phyloP scores from a whole-genome alignment of 2,329 filamentous ascomycete species.

The Xylaria hypoxylon region DNA sequence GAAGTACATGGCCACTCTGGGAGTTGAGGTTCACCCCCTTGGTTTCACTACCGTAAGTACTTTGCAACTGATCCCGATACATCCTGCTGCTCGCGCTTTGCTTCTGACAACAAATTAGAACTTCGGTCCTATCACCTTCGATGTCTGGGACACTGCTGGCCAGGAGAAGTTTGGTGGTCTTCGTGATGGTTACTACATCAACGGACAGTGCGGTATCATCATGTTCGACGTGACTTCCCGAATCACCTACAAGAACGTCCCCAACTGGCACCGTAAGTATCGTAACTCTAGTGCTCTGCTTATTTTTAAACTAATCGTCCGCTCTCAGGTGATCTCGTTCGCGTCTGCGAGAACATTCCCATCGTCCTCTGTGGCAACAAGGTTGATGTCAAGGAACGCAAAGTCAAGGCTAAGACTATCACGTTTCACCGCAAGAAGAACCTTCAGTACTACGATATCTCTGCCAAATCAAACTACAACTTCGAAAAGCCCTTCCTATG shows the following conservation, averaged over 20 bases:
- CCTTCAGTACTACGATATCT: slow-evolving; percentile 99
- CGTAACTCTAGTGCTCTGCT: slow-evolving; percentile 18
- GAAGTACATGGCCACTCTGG: slow-evolving; percentile 99
- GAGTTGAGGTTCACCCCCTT: slow-evolving; percentile 99
- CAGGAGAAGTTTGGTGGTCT: slow-evolving; percentile 99
- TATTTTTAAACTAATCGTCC: slow-evolving; percentile 34
- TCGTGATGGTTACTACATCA: slow-evolving; percentile 99
- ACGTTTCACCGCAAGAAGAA: slow-evolving; percentile 99
- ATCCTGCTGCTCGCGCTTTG: slow-evolving; percentile 41
- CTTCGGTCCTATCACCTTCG: slow-evolving; percentile 96
- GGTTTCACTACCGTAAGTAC: slow-evolving; percentile 93
- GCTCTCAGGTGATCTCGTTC: slow-evolving; percentile 87
- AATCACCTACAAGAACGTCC: slow-evolving; percentile 99
- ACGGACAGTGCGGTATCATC: slow-evolving; percentile 99
- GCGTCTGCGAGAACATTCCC: slow-evolving; percentile 98
- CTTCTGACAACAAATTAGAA: slow-evolving; percentile 66
- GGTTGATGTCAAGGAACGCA: slow-evolving; percentile 99
- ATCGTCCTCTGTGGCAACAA: slow-evolving; percentile 99
- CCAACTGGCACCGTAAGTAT: slow-evolving; percentile 98
- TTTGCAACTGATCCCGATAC: slow-evolving; percentile 40
- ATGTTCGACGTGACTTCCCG: slow-evolving; percentile 99
- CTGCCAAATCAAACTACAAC: slow-evolving; percentile 99
- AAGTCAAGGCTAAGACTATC: slow-evolving; percentile 99
- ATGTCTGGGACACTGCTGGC: slow-evolving; percentile 98
- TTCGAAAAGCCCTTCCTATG: slow-evolving; percentile 99